Base-by-base conservation (phyloP, 2,329 filamentous ascomycete genomes). In the Daldinia eschscholtzii region DNA sequence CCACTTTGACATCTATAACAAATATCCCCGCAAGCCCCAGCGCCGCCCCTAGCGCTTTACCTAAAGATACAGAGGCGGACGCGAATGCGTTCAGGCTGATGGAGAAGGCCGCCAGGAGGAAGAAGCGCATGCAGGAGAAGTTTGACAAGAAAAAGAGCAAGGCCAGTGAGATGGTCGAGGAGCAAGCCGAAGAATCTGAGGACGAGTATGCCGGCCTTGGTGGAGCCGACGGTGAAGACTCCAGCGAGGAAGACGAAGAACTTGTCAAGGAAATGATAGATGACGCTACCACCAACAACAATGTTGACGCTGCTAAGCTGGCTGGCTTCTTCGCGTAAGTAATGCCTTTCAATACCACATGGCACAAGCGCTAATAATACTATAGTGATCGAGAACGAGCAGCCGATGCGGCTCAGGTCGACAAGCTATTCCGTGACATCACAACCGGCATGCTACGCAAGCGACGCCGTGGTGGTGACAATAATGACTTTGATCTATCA, bases 151-250 rank as follows among this genome's bases (percentile, higher is more conserved):
- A 93, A 80, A 94, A 92, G 79, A 97, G 93, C 81, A 91, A 92
- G 77, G 95, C 94, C 0, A 94, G 90, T 76, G 90, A 91, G 26
- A 92, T 97, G 87, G 86, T 99, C 41, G 89, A 98, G 72, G 96
- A 98, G 73, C 94, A 97, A 78, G 95, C 96, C 68, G 93, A 97
- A 75, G 96, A 99, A 81, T 99, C 96, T 0, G 97, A 99, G 78
- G 96, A 99, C 78, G 96, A 99, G 80, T 99, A 98, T 79, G 95
- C 94, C 42, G 96, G 96, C 4, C 85, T 99, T 9, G 96, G 96
- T 73, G 96, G 96, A 70, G 91, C 85, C 10, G 95, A 94, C 79
- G 94, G 95, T 67, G 95, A 98, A 73, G 93, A 95, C 71, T 91
- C 89, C 50, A 91, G 87, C 65, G 88, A 93, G 67, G 92, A 91